Conservation (phyloP, 768 basidiomycete genomes). For the Pisolithus tinctorius region DNA sequence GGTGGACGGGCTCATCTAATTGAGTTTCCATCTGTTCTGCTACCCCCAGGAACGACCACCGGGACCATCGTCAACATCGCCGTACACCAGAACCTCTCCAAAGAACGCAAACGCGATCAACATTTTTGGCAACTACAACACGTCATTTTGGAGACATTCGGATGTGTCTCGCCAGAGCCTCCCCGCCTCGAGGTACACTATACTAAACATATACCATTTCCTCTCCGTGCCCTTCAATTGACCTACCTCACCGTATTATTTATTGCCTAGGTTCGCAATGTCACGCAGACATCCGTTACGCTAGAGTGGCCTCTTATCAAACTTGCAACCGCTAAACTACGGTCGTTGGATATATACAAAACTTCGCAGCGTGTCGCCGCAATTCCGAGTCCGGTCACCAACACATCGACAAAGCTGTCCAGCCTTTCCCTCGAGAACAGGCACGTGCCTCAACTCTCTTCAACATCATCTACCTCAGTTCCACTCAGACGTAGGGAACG, state of each 20-base stretch:
- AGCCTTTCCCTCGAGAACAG: slow-evolving; percentile 61
- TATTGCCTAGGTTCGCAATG: slow-evolving; percentile 64
- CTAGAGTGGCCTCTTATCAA: slow-evolving; percentile 89
- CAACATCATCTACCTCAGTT: slow-evolving; percentile 31
- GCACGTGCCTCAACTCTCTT: slow-evolving; percentile 28
- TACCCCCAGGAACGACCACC: slow-evolving; percentile 86
- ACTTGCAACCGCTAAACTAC: slow-evolving; percentile 79
- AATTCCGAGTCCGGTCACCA: slow-evolving; percentile 75
- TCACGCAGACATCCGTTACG: slow-evolving; percentile 95
- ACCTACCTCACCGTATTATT: background rate
- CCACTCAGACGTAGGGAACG: slow-evolving; percentile 21
- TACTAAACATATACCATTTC: too few species aligned
- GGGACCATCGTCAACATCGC: slow-evolving; percentile 98
- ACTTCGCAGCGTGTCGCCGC: slow-evolving; percentile 83
- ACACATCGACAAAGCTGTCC: slow-evolving; percentile 85
- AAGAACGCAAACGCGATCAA: slow-evolving; percentile 74
- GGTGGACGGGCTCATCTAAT: slow-evolving; percentile 94
- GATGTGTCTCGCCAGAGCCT: slow-evolving; percentile 54
- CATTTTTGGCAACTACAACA: slow-evolving; percentile 85
- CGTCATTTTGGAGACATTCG: slow-evolving; percentile 71
- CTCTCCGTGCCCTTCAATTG: background rate
- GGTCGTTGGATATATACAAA: slow-evolving; percentile 88
- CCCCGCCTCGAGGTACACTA: slow-evolving; percentile 63
- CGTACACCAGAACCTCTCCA: slow-evolving; percentile 78
- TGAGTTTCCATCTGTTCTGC: slow-evolving; percentile 92